A percentile compares a stretch with the other conserved stretches of the same genome.
phyloP scores from a whole-genome alignment of 192 early-diverging fungal species.

The Coemansia sp. region DNA sequence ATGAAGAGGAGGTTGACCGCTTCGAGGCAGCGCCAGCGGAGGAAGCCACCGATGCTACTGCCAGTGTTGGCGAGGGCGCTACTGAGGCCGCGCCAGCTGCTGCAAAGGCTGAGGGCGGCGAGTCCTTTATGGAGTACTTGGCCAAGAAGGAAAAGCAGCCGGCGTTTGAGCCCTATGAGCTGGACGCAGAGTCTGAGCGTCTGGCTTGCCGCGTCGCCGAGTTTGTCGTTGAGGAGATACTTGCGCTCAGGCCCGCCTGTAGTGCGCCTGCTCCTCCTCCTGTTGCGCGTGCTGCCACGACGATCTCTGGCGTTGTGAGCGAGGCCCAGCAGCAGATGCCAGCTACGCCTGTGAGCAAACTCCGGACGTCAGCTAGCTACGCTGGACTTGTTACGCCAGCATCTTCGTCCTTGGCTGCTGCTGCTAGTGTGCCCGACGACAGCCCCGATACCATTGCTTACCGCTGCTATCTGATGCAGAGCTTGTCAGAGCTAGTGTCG shows the following conservation, averaged over 20 bases:
- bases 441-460: slow-evolving; percentile 54
- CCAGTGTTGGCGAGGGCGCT: not conserved
- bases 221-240: slow-evolving; percentile 49
- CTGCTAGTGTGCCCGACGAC: slow-evolving; percentile 26
- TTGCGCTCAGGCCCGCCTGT: slow-evolving; percentile 34
- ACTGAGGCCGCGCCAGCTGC: slow-evolving; percentile 1
- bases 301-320: not conserved
- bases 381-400: slow-evolving; percentile 15
- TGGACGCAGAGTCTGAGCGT: slow-evolving; percentile 45
- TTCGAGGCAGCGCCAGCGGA: slow-evolving; percentile 30
- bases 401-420: slow-evolving; percentile 3
- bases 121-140: slow-evolving; percentile 34
- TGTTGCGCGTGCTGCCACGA: not conserved
- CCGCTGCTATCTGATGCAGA: slow-evolving; percentile 83
- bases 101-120: slow-evolving; percentile 2
- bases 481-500: slow-evolving; percentile 82
- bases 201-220: slow-evolving; percentile 50
- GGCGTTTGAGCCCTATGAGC: slow-evolving; percentile 40
- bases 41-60: slow-evolving; percentile 6
- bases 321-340: slow-evolving; percentile 12
- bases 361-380: slow-evolving; percentile 19
- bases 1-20: slow-evolving; percentile 45
- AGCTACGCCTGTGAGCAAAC: slow-evolving; percentile 25
- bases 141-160: slow-evolving; percentile 33
- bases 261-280: not conserved